phyloP scores from a whole-genome alignment of 1,139 yeast species.

The Yamadazyma oceani region DNA sequence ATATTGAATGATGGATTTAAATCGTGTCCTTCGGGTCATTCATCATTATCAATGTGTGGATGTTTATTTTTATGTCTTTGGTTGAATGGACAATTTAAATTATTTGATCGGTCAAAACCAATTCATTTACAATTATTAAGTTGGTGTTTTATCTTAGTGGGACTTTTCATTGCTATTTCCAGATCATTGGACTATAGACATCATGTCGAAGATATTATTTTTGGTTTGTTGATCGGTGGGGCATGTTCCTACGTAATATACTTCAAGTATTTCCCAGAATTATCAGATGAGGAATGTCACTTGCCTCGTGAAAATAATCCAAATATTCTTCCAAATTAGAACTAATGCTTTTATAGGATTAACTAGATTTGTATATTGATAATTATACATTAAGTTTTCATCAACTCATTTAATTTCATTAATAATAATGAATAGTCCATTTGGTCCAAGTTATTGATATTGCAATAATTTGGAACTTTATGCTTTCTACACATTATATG shows the following conservation, averaged over 20 bases:
- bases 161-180: slow-evolving; percentile 37
- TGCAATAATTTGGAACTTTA: slow-evolving; percentile 15
- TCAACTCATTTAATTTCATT: slow-evolving; percentile 8
- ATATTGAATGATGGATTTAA: slow-evolving; percentile 47
- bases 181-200: slow-evolving; percentile 47
- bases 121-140: slow-evolving; percentile 16
- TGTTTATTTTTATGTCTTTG: slow-evolving; percentile 40
- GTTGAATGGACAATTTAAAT: slow-evolving; percentile 39
- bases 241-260: slow-evolving; percentile 27
- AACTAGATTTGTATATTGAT: background rate
- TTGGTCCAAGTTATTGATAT: slow-evolving; percentile 12
- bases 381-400: slow-evolving; percentile 1
- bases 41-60: slow-evolving; percentile 44
- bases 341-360: background rate
- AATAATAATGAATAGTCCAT: slow-evolving; percentile 14
- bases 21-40: slow-evolving; percentile 49
- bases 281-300: slow-evolving; percentile 6
- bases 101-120: slow-evolving; percentile 11
- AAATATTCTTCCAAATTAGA: slow-evolving; percentile 7
- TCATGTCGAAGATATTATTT: slow-evolving; percentile 40
- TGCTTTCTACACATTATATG: slow-evolving; percentile 14
- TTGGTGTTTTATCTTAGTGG: slow-evolving; percentile 30
- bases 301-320: slow-evolving; percentile 9
- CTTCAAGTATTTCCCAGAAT: slow-evolving; percentile 16
- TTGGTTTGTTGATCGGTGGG: slow-evolving; percentile 37